Conservation (phyloP, 352 stramenopile species). For the Phytophthora fragariae region DNA sequence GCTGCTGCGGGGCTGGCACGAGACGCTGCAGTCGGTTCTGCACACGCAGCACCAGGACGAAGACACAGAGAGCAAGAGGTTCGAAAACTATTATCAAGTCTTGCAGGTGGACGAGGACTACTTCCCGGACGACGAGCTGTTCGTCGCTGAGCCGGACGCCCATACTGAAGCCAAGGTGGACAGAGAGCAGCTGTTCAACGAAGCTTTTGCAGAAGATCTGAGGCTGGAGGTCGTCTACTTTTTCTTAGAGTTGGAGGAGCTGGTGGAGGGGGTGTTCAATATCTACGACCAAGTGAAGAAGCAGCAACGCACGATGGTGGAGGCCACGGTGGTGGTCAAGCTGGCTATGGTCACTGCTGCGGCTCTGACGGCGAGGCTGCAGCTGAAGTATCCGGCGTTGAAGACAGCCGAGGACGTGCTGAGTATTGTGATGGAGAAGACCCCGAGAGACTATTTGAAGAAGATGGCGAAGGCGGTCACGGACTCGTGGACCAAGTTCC, state of each 20-base stretch:
- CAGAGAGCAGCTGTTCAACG: conserved; percentile 14
- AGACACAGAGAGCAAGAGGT: conserved; percentile 3
- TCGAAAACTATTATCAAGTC: conserved; percentile 30
- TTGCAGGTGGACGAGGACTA: conserved; percentile 24
- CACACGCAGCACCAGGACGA: neutral
- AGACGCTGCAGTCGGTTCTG: neutral
- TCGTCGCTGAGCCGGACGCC: neutral
- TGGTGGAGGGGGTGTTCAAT: conserved; percentile 20
- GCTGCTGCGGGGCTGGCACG: conserved; percentile 2
- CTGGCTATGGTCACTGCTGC: conserved; percentile 24
- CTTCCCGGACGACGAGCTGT: conserved; percentile 15
- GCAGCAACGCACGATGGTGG: conserved; percentile 33
- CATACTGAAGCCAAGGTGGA: neutral
- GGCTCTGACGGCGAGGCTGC: conserved; percentile 17
- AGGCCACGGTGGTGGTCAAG: conserved; percentile 33
- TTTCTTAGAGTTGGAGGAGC: conserved; percentile 34
- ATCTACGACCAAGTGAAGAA: conserved; percentile 32
- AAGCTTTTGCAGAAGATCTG: conserved; percentile 32
- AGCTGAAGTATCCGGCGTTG: conserved; percentile 30
- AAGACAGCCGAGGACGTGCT: conserved; percentile 21
- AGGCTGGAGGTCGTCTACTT: conserved; percentile 26
- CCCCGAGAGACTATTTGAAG: neutral
- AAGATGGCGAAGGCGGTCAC: neutral
- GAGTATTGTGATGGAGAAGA: conserved; percentile 6
- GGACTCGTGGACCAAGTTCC: conserved; percentile 12